These are phyloP conservation scores for Nectriaceae sp. DNA, from an alignment of 2,329 filamentous ascomycete genomes.

Conservation along the genomic window DNA sequence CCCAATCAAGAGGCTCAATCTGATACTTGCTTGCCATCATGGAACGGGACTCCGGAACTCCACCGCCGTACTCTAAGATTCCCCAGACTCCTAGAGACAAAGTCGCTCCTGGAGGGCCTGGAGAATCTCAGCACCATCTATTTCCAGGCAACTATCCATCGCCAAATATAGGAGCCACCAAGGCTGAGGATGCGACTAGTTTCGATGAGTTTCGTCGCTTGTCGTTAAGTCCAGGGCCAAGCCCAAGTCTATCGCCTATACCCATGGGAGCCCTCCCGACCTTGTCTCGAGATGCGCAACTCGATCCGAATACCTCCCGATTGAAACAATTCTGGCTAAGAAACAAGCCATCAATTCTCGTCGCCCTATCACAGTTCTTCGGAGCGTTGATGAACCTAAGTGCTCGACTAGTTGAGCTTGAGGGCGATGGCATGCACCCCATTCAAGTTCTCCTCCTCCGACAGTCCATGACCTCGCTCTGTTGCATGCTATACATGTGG, in stretches of 20 bases:
- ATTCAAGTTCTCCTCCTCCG: slow-evolving; percentile 82
- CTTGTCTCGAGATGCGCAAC: slow-evolving; percentile 2
- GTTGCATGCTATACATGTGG: slow-evolving; percentile 74
- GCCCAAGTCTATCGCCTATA: slow-evolving; percentile 21
- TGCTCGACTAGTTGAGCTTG: slow-evolving; percentile 72
- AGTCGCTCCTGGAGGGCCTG: slow-evolving; percentile 7
- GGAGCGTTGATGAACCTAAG: slow-evolving; percentile 84
- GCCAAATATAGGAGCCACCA: slow-evolving; percentile 12
- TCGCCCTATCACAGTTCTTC: slow-evolving; percentile 77
- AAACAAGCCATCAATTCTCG: slow-evolving; percentile 74
- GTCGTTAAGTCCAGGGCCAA: slow-evolving; percentile 25
- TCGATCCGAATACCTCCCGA: slow-evolving; percentile 23
- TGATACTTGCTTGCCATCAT: slow-evolving; percentile 3
- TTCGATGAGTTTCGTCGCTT: slow-evolving; percentile 24
- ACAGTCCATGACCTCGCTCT: slow-evolving; percentile 71
- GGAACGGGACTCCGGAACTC: slow-evolving; percentile 16
- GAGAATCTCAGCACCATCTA: slow-evolving; percentile 16
- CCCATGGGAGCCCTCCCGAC: slow-evolving; percentile 16
- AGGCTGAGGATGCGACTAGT: slow-evolving; percentile 15
- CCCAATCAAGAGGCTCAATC: background rate
- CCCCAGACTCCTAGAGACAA: slow-evolving; percentile 16
- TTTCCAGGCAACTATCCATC: slow-evolving; percentile 14
- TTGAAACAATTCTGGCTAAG: slow-evolving; percentile 53
- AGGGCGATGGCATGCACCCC: slow-evolving; percentile 74
- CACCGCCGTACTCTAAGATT: slow-evolving; percentile 21